phyloP scores from a whole-genome alignment of 2,329 filamentous ascomycete genomes.

The Rutstroemia sp. region DNA sequence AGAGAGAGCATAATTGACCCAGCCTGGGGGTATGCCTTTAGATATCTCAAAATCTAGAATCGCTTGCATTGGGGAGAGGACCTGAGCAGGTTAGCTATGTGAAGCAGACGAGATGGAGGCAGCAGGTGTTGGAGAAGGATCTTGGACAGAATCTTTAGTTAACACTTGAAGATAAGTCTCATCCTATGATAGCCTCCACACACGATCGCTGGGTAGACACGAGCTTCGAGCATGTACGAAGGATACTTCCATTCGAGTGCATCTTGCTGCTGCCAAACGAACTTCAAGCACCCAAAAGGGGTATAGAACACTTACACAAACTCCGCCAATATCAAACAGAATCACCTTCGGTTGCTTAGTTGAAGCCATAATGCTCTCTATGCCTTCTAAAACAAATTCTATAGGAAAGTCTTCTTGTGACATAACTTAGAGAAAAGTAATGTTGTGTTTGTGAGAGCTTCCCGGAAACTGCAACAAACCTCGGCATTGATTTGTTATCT shows the following conservation, averaged over 20 bases:
- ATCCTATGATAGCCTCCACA: too few relatives aligned
- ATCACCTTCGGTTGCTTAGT: slow-evolving; percentile 47
- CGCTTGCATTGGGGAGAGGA: slow-evolving; percentile 83
- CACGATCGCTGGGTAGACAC: too few relatives aligned
- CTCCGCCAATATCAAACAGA: slow-evolving; percentile 93
- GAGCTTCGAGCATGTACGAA: neutral
- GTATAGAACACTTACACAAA: slow-evolving; percentile 65
- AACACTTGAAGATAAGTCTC: too few relatives aligned
- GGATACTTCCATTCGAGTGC: neutral
- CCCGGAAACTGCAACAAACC: neutral
- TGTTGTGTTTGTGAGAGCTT: neutral
- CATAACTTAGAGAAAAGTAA: slow-evolving; percentile 15
- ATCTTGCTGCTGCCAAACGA: neutral
- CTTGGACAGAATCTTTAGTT: too few relatives aligned
- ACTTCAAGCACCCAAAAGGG: neutral
- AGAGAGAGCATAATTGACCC: slow-evolving; percentile 87
- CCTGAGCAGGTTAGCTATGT: slow-evolving; percentile 35
- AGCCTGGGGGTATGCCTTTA: slow-evolving; percentile 73
- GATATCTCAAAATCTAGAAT: slow-evolving; percentile 84
- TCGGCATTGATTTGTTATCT: neutral
- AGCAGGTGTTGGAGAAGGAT: too few relatives aligned
- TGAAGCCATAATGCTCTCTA: slow-evolving; percentile 32
- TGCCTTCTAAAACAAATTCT: slow-evolving; percentile 25
- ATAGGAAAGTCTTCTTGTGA: slow-evolving; percentile 26
- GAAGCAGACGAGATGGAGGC: too few relatives aligned